Conservation (phyloP, 2,329 filamentous ascomycete genomes). For the Coniella lustricola region DNA sequence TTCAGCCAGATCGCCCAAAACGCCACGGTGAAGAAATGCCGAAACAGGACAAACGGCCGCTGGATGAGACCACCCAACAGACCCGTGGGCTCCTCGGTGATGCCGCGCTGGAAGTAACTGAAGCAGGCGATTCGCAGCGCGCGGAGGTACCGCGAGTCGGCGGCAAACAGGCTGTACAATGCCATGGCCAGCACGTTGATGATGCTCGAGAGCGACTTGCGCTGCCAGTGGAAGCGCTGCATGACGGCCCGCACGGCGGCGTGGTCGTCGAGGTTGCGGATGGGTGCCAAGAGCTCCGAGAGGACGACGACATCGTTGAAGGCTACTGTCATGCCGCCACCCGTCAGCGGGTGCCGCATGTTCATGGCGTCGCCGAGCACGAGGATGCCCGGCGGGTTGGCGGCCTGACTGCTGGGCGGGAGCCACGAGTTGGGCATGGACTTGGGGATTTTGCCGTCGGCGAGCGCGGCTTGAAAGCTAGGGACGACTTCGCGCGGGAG, state of each 20-base stretch:
- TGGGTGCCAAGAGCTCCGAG: conserved; percentile 58
- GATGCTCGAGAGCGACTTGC: conserved; percentile 75
- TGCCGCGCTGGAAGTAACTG: conserved; percentile 74
- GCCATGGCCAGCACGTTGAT: conserved; percentile 98
- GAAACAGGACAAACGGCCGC: conserved; percentile 69
- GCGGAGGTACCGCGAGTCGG: conserved; percentile 67
- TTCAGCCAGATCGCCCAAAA: conserved; percentile 75
- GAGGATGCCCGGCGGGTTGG: conserved; percentile 59
- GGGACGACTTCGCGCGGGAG: conserved; percentile 67
- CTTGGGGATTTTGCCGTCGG: conserved; percentile 64
- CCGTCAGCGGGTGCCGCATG: conserved; percentile 97
- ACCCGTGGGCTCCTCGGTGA: conserved; percentile 71
- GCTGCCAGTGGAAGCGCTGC: conserved; percentile 73
- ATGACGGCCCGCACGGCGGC: conserved; percentile 61
- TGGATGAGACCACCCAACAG: conserved; percentile 76
- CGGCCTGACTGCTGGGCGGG: conserved; percentile 57
- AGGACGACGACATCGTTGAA: conserved; percentile 86
- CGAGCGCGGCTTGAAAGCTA: conserved; percentile 68
- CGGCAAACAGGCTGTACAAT: conserved; percentile 85
- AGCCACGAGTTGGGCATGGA: conserved; percentile 97
- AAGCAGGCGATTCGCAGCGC: conserved; percentile 88
- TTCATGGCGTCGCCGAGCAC: conserved; percentile 93
- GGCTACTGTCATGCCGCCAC: conserved; percentile 96
- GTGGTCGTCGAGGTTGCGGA: conserved; percentile 65
- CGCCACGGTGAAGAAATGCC: conserved; percentile 93